Evolutionary conservation across 2,329 filamentous ascomycete species (phyloP), one percentile per base, ranked within the genome.

Genomic region (Neofusicoccum ribis): DNA sequence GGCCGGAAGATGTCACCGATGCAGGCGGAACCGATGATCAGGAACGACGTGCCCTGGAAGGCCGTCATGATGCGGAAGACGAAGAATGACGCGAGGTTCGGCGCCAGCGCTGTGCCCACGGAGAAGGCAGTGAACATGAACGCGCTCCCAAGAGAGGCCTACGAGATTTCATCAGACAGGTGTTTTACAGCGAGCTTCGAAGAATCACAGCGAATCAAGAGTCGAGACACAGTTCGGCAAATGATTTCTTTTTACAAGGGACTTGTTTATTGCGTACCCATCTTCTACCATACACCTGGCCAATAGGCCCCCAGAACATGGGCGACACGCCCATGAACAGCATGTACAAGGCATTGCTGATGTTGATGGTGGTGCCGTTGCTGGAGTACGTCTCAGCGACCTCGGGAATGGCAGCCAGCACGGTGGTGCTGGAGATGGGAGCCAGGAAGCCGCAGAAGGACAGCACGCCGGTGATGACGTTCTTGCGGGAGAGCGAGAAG

Each of bases 401-500:
- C 74, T 94, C 91, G 1, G 91, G 90, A 1, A 90, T 86, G 2
- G 90, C 91, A 1, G 90, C 84, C 12, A 94, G 77, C 8, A 93
- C 86, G 1, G 89, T 88, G 0, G 91, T 93, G 44, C 88, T 91
- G 2, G 88, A 90, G 27, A 92, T 85, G 0, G 91, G 91, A 0
- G 91, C 88, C 50, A 94, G 80, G 68, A 94, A 92, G 31, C 89
- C 87, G 77, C 90, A 92, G 72, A 89, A 91, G 0, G 90, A 89
- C 61, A 93, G 78, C 5, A 93, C 83, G 9, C 81, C 80, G 15
- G 92, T 88, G 61, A 94, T 90, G 67, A 87, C 72, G 2, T 83
- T 73, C 76, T 94, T 95, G 46, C 88, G 85, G 15, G 79, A 78
- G 3, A 78, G 76, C 0, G 88, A 84, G 67, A 93, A 84, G 17